These are phyloP conservation scores for Ophiognomonia clavigignenti-juglandacearum DNA, from an alignment of 2,329 filamentous ascomycete species.

Conservation along the genomic window DNA sequence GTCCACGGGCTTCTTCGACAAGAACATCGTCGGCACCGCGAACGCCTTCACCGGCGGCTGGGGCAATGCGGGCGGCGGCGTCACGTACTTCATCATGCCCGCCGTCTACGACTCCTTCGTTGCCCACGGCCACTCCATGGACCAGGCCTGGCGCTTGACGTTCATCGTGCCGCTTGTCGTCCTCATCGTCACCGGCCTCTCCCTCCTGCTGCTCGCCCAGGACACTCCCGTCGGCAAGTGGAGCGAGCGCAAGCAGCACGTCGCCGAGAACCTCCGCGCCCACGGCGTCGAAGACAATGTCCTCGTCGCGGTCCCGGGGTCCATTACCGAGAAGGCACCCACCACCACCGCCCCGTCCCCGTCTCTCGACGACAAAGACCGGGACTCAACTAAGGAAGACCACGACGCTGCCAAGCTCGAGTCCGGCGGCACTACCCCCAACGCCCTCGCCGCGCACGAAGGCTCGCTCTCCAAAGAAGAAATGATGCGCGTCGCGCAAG, in stretches of 20 bases:
- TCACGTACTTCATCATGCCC: conserved; percentile 93
- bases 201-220: conserved; percentile 67
- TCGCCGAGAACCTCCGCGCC: conserved; percentile 39
- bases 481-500: conserved; percentile 49
- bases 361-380: too few relatives aligned
- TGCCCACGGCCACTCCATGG: conserved; percentile 50
- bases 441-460: conserved; percentile 35
- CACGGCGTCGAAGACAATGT: conserved; percentile 32
- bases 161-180: conserved; percentile 82
- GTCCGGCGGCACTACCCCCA: conserved; percentile 28
- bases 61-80: conserved; percentile 83
- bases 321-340: conserved; percentile 40
- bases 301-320: conserved; percentile 48
- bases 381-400: not conserved
- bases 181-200: conserved; percentile 60
- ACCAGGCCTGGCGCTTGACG: conserved; percentile 76
- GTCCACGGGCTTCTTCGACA: conserved; percentile 91
- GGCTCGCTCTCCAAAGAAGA: conserved; percentile 43
- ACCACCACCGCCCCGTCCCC: conserved; percentile 19
- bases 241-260: conserved; percentile 54
- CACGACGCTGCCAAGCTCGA: conserved; percentile 24
- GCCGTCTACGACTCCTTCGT: conserved; percentile 78
- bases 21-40: conserved; percentile 83
- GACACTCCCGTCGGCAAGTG: conserved; percentile 82
- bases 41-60: conserved; percentile 81